Conservation (phyloP, 805 yeast genomes). For the Zygosaccharomyces pseudorouxii region DNA sequence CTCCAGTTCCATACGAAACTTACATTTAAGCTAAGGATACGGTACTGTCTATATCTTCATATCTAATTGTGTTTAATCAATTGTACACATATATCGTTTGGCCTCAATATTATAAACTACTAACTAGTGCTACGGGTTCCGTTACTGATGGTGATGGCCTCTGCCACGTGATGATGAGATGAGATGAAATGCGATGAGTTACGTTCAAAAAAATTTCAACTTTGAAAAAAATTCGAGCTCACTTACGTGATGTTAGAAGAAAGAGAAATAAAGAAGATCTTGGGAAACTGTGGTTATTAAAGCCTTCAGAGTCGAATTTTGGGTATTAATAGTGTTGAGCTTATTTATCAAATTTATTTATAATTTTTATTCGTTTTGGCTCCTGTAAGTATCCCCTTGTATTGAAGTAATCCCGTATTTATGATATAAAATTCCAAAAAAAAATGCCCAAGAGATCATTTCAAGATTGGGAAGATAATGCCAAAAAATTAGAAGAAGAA, state of each 20-base stretch:
- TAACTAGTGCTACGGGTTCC: neutral
- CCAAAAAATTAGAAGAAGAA: slow-evolving; percentile 42
- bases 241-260: neutral
- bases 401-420: neutral
- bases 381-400: neutral
- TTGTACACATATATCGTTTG: slow-evolving; percentile 22
- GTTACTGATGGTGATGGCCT: neutral
- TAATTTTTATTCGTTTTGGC: neutral
- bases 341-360: neutral
- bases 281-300: neutral
- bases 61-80: slow-evolving; percentile 25
- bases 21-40: slow-evolving; percentile 65
- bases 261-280: neutral
- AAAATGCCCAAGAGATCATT: slow-evolving; percentile 28
- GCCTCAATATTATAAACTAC: neutral
- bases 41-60: slow-evolving; percentile 19
- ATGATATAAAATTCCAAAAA: neutral
- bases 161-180: neutral
- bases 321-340: neutral
- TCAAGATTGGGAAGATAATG: slow-evolving; percentile 38
- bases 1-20: slow-evolving; percentile 99
- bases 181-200: neutral
- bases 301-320: neutral
- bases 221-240: slow-evolving; percentile 2
- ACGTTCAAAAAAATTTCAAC: neutral